phyloP scores from a whole-genome alignment of 148 eudicot genomes.

The Diospyros kaki region DNA sequence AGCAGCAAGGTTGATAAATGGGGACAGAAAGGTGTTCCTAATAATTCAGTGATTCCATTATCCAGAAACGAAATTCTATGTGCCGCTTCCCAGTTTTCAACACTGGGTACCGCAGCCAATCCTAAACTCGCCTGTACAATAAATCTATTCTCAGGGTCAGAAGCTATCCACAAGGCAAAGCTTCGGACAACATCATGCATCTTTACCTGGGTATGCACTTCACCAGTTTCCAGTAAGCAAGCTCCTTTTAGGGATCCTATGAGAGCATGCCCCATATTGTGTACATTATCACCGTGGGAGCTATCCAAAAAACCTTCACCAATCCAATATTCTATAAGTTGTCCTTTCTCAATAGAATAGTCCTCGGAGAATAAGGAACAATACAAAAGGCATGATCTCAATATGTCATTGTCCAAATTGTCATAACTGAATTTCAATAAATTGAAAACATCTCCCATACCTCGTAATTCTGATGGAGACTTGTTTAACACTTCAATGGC shows the following conservation, averaged over 20 bases:
- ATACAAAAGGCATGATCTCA: conserved; percentile 34
- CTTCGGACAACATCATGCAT: conserved; percentile 48
- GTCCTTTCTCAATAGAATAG: conserved; percentile 35
- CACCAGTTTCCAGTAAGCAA: conserved; percentile 25
- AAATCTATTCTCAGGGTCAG: conserved; percentile 3
- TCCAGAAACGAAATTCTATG: conserved; percentile 21
- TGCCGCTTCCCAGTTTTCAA: conserved; percentile 14
- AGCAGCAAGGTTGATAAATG: conserved; percentile 22
- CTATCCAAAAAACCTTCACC: conserved; percentile 39
- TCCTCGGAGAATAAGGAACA: conserved; percentile 44
- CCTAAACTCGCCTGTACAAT: conserved; percentile 18
- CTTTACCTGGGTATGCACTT: conserved; percentile 27
- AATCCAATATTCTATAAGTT: conserved; percentile 37
- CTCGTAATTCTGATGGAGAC: conserved; percentile 35
- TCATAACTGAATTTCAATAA: conserved; percentile 38
- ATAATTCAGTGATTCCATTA: conserved; percentile 18
- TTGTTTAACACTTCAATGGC: conserved; percentile 29
- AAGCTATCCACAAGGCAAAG: conserved; percentile 32
- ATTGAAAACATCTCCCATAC: conserved; percentile 34
- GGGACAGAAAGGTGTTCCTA: conserved; percentile 14
- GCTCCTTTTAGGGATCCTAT: conserved; percentile 36
- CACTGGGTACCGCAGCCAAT: conserved; percentile 14
- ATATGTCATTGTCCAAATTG: conserved; percentile 18
- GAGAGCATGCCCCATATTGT: conserved; percentile 28
- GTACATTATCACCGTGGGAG: conserved; percentile 14